Evolutionary conservation across 352 stramenopile species (phyloP).

Genomic region (Achlya hypogyna): DNA sequence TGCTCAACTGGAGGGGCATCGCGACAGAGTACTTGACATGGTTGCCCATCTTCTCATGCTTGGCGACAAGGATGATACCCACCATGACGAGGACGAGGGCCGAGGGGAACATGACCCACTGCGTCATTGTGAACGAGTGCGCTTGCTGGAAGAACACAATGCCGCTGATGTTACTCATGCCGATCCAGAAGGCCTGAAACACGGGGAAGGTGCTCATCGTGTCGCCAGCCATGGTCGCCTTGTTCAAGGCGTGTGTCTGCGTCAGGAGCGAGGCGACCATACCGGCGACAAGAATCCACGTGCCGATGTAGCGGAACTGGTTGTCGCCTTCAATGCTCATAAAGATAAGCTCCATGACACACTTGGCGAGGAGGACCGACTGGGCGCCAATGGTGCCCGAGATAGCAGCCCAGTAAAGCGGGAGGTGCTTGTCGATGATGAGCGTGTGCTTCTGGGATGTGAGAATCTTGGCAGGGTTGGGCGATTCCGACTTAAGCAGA

Average conservation of each 20-base stretch:
- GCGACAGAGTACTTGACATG: slow-evolving; percentile 83
- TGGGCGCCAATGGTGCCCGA: slow-evolving; percentile 74
- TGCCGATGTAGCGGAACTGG: slow-evolving; percentile 72
- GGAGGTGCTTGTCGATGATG: slow-evolving; percentile 77
- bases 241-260: slow-evolving; percentile 79
- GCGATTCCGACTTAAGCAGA: slow-evolving; percentile 35
- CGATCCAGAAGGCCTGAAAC: slow-evolving; percentile 85
- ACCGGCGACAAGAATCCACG: slow-evolving; percentile 30
- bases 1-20: slow-evolving; percentile 82
- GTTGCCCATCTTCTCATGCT: slow-evolving; percentile 85
- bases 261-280: slow-evolving; percentile 70
- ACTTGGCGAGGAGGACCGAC: slow-evolving; percentile 79
- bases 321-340: slow-evolving; percentile 74
- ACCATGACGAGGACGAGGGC: slow-evolving; percentile 62
- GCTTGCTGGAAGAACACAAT: slow-evolving; percentile 84
- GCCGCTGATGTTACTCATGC: slow-evolving; percentile 79
- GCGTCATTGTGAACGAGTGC: slow-evolving; percentile 64
- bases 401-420: slow-evolving; percentile 80
- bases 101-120: slow-evolving; percentile 77
- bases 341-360: slow-evolving; percentile 76
- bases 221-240: slow-evolving; percentile 77
- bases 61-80: slow-evolving; percentile 72
- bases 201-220: slow-evolving; percentile 81
- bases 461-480: slow-evolving; percentile 45
- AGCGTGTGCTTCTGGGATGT: slow-evolving; percentile 67